Base-by-base conservation (phyloP, 768 basidiomycete genomes). In the Mycena latifolia region DNA sequence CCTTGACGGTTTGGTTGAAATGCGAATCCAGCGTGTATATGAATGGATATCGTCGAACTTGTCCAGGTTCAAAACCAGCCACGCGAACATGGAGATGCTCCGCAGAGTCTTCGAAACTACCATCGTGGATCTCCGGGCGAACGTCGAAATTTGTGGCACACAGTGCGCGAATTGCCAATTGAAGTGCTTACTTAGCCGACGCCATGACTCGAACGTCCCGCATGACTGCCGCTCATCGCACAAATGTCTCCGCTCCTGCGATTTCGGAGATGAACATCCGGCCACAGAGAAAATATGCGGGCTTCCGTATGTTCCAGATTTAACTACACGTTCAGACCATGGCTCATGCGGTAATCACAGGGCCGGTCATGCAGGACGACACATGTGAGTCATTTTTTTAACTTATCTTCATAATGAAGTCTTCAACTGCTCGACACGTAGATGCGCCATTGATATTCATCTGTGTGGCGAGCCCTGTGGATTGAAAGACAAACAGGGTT, bases 351-450 rank as follows among this genome's bases (percentile, higher is more conserved):
- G 20, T 27, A 17, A 46, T 35, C 57, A 4, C n/a, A 89, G 88
- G n/a, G 88, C 87, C 31, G 89, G 89, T 0, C 88, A 90, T 64
- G 73, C 81, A 24, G 87, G 86, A 17, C 78, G 76, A 12, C 88
- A 89, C 66, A 80, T 87, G 89, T 88, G 72, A 54, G 83, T 70
- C 14, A 35, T 48, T 14, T 28, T 55, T 31, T 54, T 33, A 7
- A 18, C 14, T 50, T n/a, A 57, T 5, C 22, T 51, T 12, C 22
- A 14, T 14, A 22, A 5, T 18, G n/a, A 4, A n/a, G 18, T 29
- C 37, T 33, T 60, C 37, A 59, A 15, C 37, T n/a, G 8, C 2
- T 14, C 17, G 33, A 25, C 11, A n/a, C 25, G 25, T 37, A 90
- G 89, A 61, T 90, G 89, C 66, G 75, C 81, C 31, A 79, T 84